Evolutionary conservation across 164 flowering plant species (phyloP), one percentile per base, ranked within the genome.

Genomic region (Akebia trifoliata): DNA sequence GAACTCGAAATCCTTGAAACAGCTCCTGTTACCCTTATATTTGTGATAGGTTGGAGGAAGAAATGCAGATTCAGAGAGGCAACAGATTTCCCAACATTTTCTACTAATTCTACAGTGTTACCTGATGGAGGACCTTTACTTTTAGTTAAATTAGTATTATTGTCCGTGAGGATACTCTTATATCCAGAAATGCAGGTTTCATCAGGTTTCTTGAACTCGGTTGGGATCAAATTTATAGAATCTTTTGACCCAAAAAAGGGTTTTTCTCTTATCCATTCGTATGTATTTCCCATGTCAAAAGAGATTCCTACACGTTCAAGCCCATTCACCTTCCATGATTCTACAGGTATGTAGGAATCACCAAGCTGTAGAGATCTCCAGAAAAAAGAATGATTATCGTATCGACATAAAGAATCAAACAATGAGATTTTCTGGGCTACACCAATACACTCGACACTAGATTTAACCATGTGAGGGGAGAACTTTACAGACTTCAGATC

Each of bases 241-340:
- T 43, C 56, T 36, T 66, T 64, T 42, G 39, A 39, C 57, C 60
- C 60, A 56, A 47, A 1, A 54, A 71, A 66, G 54, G 68, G 25
- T 35, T 31, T 56, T 60, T 59, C 49, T 45, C 53, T 65, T 75
- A 81, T 68, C 89, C 82, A 79, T 38, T 72, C 66, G 71, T 81
- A 78, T 24, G 69, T 60, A n/a, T 66, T 61, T 24, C 60, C 60
- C 45, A 78, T 39, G 54, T 74, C 72, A 68, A 49, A 68, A 20
- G 75, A 66, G 22, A 73, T 53, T 50, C 74, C 69, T 12, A 65
- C 26, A 69, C 69, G 63, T 50, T 62, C 47, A 34, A 68, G 50
- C 50, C 69, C 64, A 50, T 60, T 63, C 25, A 55, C 63, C 46
- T 68, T 65, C 56, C 50, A 71, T 17, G 55, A 49, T 9, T 58